Evolutionary conservation across 179 eudicot species (phyloP).

Genomic region (Beta lomatogona): DNA sequence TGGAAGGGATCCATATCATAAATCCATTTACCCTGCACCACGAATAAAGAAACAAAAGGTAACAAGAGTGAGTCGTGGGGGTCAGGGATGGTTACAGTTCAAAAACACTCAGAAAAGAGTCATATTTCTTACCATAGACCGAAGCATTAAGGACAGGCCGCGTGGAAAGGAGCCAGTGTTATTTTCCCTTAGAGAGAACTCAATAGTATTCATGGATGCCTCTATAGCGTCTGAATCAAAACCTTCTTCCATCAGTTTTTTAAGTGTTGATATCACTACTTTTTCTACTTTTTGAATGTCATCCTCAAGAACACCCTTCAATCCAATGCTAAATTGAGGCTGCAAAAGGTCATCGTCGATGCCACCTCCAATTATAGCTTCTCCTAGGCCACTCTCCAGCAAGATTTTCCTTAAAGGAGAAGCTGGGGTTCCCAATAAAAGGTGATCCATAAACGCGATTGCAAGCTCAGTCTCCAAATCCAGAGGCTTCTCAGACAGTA

Average conservation of each 20-base stretch:
- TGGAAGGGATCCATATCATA: conserved; percentile 97
- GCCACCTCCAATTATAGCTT: conserved; percentile 95
- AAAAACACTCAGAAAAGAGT: background rate
- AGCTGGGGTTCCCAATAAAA: conserved; percentile 94
- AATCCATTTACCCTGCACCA: conserved; percentile 85
- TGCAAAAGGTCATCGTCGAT: conserved; percentile 90
- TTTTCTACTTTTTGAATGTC: conserved; percentile 85
- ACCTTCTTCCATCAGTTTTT: conserved; percentile 73
- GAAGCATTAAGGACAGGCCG: conserved; percentile 93
- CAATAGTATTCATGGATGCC: conserved; percentile 98
- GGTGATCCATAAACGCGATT: conserved; percentile 81
- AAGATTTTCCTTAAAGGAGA: conserved; percentile 92
- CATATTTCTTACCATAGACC: conserved; percentile 63
- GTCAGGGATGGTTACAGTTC: background rate
- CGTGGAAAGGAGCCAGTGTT: conserved; percentile 98
- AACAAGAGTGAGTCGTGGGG: background rate
- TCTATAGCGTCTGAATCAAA: conserved; percentile 87
- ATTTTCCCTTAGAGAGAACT: conserved; percentile 91
- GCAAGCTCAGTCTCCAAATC: conserved; percentile 93
- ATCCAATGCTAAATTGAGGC: conserved; percentile 88
- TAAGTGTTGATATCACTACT: conserved; percentile 61
- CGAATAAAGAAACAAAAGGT: conserved; percentile 23
- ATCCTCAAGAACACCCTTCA: conserved; percentile 86
- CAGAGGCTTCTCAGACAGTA: conserved; percentile 80
- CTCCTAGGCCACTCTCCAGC: conserved; percentile 91